Evolutionary conservation across 257 asterid genomes (phyloP), one percentile per base, ranked within the genome.

Genomic region (Fraxinus anomala): DNA sequence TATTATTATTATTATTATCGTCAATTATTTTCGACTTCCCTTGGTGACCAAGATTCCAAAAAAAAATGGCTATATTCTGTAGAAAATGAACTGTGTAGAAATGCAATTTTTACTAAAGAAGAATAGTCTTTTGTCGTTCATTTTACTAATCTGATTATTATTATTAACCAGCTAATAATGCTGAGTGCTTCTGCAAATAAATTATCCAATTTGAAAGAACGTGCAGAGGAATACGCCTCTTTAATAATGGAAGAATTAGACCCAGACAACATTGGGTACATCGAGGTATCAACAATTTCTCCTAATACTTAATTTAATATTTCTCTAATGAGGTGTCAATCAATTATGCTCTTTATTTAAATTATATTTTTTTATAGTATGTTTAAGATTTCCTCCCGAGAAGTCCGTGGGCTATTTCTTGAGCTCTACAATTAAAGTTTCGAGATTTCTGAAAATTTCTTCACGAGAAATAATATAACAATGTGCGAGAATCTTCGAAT

Each of bases 101-200:
- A 17, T 24, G 6, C 33, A 23, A 63, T 4, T 1, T 26, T 63
- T 3, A 34, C 39, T 68, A n/a, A 40, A 49, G 61, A 73, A 31
- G 61, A 73, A 31, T 28, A 16, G n/a, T 39, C 30, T 11, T 39
- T 6, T 1, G 16, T 72, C 16, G 34, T 24, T 3, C 30, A 14
- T 34, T 33, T 16, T 54, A 40, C 49, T 78, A 74, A 81, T 76
- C 26, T 44, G 61, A 63, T 70, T 70, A 70, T 26, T 26, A 26
- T 42, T 66, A 36, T 47, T 39, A 33, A 83, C 65, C 96, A 94
- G 98, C 92, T 94, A 81, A 91, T 94, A 76, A 83, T 91, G 96
- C 78, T 94, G 87, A 94, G 98, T 83, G 98, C 96, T 69, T 92
- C 97, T 2, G 97, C 98, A 61, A 94, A 94, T 89, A 94, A 94